A percentile compares a stretch with the other conserved stretches of the same genome.
Conservation (phyloP, 345 rosid species). For the Citrus trifoliata region DNA sequence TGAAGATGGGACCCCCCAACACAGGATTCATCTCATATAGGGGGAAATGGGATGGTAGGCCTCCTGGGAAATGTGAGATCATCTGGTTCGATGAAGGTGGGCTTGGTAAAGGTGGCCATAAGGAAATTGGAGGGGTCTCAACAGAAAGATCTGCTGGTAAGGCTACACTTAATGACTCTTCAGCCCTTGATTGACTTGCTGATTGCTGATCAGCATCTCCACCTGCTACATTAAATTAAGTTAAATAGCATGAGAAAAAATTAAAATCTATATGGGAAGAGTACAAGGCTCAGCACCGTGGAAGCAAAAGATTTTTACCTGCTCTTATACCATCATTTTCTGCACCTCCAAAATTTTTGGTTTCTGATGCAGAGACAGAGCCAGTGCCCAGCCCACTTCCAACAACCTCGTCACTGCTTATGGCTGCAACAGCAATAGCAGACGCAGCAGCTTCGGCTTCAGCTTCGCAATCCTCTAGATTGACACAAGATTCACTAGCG, state of each 20-base stretch:
- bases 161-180: constrained; percentile 81
- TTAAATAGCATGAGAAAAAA: constrained; percentile 4
- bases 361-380: constrained; percentile 51
- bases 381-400: constrained; percentile 44
- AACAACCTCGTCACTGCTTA: constrained; percentile 71
- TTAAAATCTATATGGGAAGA: background rate
- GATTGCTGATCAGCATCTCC: constrained; percentile 43
- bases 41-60: constrained; percentile 77
- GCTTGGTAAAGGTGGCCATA: constrained; percentile 78
- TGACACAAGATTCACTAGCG: constrained; percentile 45
- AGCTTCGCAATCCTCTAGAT: constrained; percentile 72
- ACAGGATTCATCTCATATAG: constrained; percentile 89
- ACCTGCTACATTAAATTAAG: constrained; percentile 37
- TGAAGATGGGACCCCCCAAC: constrained; percentile 82
- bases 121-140: constrained; percentile 77
- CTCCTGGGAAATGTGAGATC: constrained; percentile 83
- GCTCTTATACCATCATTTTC: constrained; percentile 43
- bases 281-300: background rate
- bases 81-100: constrained; percentile 77
- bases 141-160: constrained; percentile 97
- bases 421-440: constrained; percentile 90
- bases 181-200: constrained; percentile 62
- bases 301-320: constrained; percentile 24
- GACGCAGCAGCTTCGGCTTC: constrained; percentile 87
- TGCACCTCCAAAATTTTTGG: constrained; percentile 55